Evolutionary conservation across 371 early-diverging fungal species (phyloP).

Genomic region (Saksenaea vasiformis): DNA sequence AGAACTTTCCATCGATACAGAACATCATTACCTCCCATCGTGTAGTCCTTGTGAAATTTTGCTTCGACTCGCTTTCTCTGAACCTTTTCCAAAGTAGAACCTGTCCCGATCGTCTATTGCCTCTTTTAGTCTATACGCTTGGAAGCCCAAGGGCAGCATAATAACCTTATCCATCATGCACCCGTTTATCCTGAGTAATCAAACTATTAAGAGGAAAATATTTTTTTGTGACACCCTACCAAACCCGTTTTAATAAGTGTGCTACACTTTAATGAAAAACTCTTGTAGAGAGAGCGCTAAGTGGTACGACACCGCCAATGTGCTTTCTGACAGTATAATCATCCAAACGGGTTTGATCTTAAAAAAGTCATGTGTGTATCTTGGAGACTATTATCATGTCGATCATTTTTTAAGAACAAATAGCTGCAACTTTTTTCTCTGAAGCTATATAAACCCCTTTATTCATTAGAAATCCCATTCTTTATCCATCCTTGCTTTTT

Average conservation of each 20-base stretch:
- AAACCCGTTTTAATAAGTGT: slow-evolving; percentile 2
- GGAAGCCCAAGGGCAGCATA: neutral
- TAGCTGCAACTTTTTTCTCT: neutral
- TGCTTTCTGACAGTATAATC: neutral
- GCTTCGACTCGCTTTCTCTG: neutral
- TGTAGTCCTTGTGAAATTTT: neutral
- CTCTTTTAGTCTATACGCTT: neutral
- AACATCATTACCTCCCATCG: neutral
- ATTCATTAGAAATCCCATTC: no score
- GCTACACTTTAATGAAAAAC: slow-evolving; percentile 4
- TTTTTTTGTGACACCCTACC: neutral
- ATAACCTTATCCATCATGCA: neutral
- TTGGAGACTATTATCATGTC: neutral
- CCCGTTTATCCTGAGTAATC: slow-evolving; percentile 5
- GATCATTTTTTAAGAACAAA: slow-evolving; percentile 2
- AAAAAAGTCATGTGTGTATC: neutral
- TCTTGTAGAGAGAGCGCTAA: neutral
- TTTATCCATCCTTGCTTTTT: neutral
- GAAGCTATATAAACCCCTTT: neutral
- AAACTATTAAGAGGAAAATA: neutral
- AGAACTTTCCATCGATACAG: neutral
- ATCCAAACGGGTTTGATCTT: neutral
- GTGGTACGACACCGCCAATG: neutral
- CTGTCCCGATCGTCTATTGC: neutral
- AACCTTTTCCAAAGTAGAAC: neutral